These are phyloP conservation scores for Kregervanrija delftensis DNA, from an alignment of 805 yeast species.

Conservation along the genomic window DNA sequence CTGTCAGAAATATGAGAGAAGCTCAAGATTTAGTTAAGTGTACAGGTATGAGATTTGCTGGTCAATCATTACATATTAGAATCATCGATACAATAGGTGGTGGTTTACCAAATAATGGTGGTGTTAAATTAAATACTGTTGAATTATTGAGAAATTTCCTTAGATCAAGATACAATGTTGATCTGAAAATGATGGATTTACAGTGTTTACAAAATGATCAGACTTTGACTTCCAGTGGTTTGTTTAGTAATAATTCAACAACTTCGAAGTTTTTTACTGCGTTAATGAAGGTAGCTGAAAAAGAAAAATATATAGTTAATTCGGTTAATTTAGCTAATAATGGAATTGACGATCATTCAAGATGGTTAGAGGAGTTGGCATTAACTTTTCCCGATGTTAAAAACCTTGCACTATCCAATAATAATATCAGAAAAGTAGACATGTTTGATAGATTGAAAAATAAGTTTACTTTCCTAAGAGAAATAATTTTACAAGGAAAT, in stretches of 20 bases:
- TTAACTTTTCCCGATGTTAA: slow-evolving; percentile 66
- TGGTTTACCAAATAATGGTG: slow-evolving; percentile 15
- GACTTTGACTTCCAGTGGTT: slow-evolving; percentile 49
- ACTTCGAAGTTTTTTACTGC: slow-evolving; percentile 85
- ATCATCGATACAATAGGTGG: slow-evolving; percentile 23
- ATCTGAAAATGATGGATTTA: slow-evolving; percentile 61
- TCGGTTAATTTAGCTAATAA: slow-evolving; percentile 68
- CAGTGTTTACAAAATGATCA: slow-evolving; percentile 59
- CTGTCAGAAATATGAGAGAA: slow-evolving; percentile 46
- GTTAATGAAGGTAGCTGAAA: slow-evolving; percentile 69
- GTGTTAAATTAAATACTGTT: slow-evolving; percentile 39
- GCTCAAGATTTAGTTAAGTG: slow-evolving; percentile 54
- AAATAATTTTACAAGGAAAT: slow-evolving; percentile 71
- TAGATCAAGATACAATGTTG: slow-evolving; percentile 58
- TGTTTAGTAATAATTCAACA: slow-evolving; percentile 38
- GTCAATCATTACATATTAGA: slow-evolving; percentile 52
- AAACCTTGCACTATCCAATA: slow-evolving; percentile 76
- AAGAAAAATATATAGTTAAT: slow-evolving; percentile 46
- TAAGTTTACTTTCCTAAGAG: slow-evolving; percentile 67
- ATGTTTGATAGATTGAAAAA: slow-evolving; percentile 69
- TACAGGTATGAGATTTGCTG: slow-evolving; percentile 80
- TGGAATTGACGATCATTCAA: slow-evolving; percentile 51
- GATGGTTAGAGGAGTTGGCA: slow-evolving; percentile 55
- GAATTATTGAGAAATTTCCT: slow-evolving; percentile 57
- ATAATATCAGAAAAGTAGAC: slow-evolving; percentile 52